phyloP scores from a whole-genome alignment of 768 basidiomycete genomes.

The Podaxis sp. region DNA sequence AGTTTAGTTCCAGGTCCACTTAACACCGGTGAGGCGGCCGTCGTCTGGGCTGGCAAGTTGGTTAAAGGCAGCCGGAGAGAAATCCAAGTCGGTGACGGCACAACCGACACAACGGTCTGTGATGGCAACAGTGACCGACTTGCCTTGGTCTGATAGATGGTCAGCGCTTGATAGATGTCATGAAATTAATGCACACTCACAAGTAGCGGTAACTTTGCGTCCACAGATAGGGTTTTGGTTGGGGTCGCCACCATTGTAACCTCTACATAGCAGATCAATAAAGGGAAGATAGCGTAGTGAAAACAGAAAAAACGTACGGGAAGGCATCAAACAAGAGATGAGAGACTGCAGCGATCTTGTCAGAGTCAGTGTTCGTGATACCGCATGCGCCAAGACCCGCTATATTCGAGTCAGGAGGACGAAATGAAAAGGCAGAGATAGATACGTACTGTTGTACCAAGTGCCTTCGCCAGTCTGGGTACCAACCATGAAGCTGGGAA shows the following conservation, averaged over 20 bases:
- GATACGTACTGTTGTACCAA: slow-evolving; percentile 45
- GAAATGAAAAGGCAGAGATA: slow-evolving; percentile 5
- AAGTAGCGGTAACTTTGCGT: slow-evolving; percentile 42
- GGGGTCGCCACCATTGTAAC: slow-evolving; percentile 58
- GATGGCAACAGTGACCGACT: slow-evolving; percentile 45
- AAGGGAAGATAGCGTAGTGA: neutral
- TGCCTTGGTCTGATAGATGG: slow-evolving; percentile 47
- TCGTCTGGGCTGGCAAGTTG: slow-evolving; percentile 38
- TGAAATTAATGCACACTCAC: slow-evolving; percentile 37
- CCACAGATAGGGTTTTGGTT: slow-evolving; percentile 77
- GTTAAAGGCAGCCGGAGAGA: slow-evolving; percentile 59
- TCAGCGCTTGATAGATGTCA: slow-evolving; percentile 1
- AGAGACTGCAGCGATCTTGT: slow-evolving; percentile 62
- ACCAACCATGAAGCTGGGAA: slow-evolving; percentile 46
- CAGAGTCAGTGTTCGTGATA: slow-evolving; percentile 47
- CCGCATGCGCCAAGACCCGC: slow-evolving; percentile 70
- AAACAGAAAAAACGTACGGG: slow-evolving; percentile 44
- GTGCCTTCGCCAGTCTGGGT: slow-evolving; percentile 56
- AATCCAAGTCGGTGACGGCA: slow-evolving; percentile 51
- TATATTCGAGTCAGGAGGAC: slow-evolving; percentile 19
- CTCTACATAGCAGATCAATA: slow-evolving; percentile 35
- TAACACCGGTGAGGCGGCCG: slow-evolving; percentile 52
- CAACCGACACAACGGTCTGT: slow-evolving; percentile 69
- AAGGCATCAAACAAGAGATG: slow-evolving; percentile 52
- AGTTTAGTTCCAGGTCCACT: slow-evolving; percentile 49